Conservation (phyloP, 768 basidiomycete genomes). For the Mycena galericulata region DNA sequence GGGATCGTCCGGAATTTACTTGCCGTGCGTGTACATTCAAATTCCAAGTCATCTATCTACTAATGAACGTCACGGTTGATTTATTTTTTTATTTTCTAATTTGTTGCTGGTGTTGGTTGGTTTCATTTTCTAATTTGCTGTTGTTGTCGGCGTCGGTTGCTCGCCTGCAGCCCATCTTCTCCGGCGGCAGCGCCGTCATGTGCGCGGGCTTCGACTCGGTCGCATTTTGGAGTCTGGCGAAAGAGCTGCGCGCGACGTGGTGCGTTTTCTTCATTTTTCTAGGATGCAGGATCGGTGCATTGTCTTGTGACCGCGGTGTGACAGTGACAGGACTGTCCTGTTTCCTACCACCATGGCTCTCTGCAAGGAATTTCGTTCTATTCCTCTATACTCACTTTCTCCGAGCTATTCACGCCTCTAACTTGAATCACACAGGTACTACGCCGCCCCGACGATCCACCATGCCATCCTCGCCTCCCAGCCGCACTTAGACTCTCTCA, state of each 20-base stretch:
- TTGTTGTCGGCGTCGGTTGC: background rate
- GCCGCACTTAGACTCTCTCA: constrained; percentile 45
- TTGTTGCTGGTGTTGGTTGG: too few species aligned
- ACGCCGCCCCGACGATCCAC: constrained; percentile 62
- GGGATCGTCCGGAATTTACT: constrained; percentile 70
- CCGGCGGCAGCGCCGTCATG: constrained; percentile 66
- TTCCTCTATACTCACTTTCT: too few species aligned
- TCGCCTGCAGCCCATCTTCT: constrained; percentile 53
- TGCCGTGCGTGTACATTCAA: constrained; percentile 43
- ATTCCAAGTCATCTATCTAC: too few species aligned
- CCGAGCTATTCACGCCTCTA: too few species aligned
- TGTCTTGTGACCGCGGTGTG: too few species aligned
- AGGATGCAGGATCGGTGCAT: too few species aligned
- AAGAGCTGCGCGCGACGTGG: constrained; percentile 59
- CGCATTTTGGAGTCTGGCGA: constrained; percentile 59
- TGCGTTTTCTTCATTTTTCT: constrained; percentile 43
- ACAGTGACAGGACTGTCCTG: too few species aligned
- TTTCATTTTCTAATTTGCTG: background rate
- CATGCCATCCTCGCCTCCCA: constrained; percentile 58
- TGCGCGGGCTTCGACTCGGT: constrained; percentile 65
- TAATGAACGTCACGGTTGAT: too few species aligned
- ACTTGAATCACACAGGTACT: constrained; percentile 52
- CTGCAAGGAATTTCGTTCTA: too few species aligned
- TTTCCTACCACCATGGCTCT: too few species aligned
- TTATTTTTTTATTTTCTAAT: too few species aligned